These are phyloP conservation scores for Hypoxylon cercidicola DNA, from an alignment of 495 filamentous ascomycete species.

Conservation along the genomic window DNA sequence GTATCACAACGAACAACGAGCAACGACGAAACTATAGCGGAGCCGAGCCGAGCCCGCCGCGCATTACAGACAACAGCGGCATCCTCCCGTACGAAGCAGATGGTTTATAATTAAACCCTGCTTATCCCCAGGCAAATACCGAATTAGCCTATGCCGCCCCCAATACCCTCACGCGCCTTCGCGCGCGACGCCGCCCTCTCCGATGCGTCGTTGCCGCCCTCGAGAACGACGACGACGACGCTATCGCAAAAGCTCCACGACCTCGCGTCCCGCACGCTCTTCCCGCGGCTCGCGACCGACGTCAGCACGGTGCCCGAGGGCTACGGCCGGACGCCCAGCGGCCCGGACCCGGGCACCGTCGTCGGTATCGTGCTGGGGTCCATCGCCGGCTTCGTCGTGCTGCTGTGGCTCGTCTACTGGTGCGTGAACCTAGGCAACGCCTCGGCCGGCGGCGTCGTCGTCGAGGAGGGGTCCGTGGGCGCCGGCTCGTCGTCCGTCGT, in stretches of 20 bases:
- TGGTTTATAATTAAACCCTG: neutral
- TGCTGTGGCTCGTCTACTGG: conserved; percentile 79
- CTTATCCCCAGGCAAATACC: neutral
- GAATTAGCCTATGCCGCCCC: conserved; percentile 23
- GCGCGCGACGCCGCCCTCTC: conserved; percentile 34
- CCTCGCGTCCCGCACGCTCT: conserved; percentile 33
- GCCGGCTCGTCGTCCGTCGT: conserved; percentile 35
- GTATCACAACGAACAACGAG: conserved; percentile 1
- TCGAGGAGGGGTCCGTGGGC: conserved; percentile 49
- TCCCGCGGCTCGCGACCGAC: conserved; percentile 35
- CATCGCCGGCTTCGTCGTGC: conserved; percentile 81
- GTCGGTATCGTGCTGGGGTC: conserved; percentile 85
- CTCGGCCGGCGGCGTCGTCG: conserved; percentile 29
- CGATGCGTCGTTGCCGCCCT: neutral
- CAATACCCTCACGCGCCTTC: conserved; percentile 14
- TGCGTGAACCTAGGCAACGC: conserved; percentile 65
- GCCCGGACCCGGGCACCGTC: conserved; percentile 76
- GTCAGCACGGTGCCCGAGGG: conserved; percentile 68
- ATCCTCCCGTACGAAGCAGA: neutral
- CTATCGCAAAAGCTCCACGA: conserved; percentile 21
- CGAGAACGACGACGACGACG: neutral
- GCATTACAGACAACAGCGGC: neutral
- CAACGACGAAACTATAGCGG: neutral
- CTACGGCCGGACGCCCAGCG: conserved; percentile 69
- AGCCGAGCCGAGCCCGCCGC: conserved; percentile 1